Percentiles rank a stretch among this genome's conserved stretches.
These are phyloP conservation scores for Fusarium illudens DNA, from an alignment of 2,329 filamentous ascomycete species.

Conservation along the genomic window DNA sequence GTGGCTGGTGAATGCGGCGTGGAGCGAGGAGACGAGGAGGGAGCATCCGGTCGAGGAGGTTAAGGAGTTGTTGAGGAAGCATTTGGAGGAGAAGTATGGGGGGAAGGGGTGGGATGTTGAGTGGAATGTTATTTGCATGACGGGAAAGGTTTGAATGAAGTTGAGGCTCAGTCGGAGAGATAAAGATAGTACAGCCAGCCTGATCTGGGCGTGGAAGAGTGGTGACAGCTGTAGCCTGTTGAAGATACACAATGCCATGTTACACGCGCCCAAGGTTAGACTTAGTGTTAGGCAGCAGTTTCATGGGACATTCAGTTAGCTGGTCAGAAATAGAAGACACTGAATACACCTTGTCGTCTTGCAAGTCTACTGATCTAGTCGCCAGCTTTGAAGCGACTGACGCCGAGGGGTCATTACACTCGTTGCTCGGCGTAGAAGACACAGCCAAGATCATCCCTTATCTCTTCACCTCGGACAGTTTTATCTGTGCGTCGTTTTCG, in stretches of 20 bases:
- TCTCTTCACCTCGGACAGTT: too few relatives aligned
- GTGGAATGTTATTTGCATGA: constrained; percentile 39
- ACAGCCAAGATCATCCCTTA: too few relatives aligned
- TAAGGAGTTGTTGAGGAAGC: constrained; percentile 45
- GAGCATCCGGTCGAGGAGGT: constrained; percentile 51
- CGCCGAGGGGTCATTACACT: too few relatives aligned
- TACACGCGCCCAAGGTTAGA: background rate
- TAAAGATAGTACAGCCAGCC: background rate
- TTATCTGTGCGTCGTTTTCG: too few relatives aligned
- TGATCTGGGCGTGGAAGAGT: background rate
- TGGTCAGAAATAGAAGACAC: background rate
- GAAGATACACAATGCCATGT: background rate
- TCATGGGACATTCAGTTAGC: background rate
- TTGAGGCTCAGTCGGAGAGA: too few relatives aligned
- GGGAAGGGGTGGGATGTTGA: constrained; percentile 41
- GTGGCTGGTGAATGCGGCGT: constrained; percentile 49
- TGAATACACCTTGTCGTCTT: too few relatives aligned
- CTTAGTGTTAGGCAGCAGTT: background rate
- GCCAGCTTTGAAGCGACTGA: too few relatives aligned
- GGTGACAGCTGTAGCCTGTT: background rate
- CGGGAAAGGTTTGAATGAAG: constrained; percentile 35
- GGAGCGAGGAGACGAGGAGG: constrained; percentile 50
- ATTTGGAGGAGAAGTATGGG: constrained; percentile 52
- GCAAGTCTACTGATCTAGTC: too few relatives aligned
- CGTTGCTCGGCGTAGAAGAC: too few relatives aligned